A percentile compares a stretch with the other conserved stretches of the same genome.
These are phyloP conservation scores for Populus hybrid DNA, from an alignment of 441 rosid species.

Conservation along the genomic window DNA sequence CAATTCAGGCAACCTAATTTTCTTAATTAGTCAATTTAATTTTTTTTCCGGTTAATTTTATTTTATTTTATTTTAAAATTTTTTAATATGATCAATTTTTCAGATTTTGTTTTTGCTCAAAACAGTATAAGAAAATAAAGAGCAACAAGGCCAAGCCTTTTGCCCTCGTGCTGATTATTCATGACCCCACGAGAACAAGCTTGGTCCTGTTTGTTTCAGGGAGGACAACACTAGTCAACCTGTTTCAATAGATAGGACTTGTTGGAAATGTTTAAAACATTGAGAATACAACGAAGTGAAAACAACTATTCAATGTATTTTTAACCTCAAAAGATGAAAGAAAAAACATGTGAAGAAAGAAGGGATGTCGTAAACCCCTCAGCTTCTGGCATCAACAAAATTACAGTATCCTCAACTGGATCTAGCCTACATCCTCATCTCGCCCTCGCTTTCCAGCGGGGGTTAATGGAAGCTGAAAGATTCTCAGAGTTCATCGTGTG, in stretches of 20 bases:
- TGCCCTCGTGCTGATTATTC: no score
- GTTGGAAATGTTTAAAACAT: neutral
- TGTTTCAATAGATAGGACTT: neutral
- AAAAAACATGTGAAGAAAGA: constrained; percentile 10
- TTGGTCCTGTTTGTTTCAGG: neutral
- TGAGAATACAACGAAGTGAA: constrained; percentile 3
- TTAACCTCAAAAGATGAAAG: constrained; percentile 13
- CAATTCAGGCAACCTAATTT: no score
- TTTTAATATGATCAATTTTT: no score
- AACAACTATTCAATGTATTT: constrained; percentile 15
- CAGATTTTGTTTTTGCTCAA: no score
- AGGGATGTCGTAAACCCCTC: constrained; percentile 12
- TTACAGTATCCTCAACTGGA: constrained; percentile 28
- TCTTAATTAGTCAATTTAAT: no score
- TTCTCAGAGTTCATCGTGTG: constrained; percentile 73
- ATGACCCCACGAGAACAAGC: neutral
- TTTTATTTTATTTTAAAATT: no score
- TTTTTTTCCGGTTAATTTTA: no score
- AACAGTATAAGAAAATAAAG: no score
- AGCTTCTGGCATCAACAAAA: constrained; percentile 27
- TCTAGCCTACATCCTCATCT: constrained; percentile 23
- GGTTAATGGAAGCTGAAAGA: constrained; percentile 9
- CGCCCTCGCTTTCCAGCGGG: neutral
- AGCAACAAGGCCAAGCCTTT: no score
- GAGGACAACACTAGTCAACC: neutral